Conservation (phyloP, 2,329 filamentous ascomycete genomes). For the Trichoderma pleuroti region DNA sequence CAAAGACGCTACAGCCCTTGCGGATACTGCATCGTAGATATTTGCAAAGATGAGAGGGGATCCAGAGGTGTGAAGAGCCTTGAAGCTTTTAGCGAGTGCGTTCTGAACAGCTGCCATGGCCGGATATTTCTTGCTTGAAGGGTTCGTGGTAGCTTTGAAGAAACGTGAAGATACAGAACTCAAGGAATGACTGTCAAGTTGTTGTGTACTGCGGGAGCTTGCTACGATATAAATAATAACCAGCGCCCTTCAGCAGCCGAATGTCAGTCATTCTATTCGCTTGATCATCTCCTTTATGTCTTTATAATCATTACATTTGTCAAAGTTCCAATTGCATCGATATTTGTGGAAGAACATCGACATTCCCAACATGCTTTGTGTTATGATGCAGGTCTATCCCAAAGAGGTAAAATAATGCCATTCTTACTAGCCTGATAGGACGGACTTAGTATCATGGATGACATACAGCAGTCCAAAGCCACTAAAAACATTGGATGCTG, state of each 20-base stretch:
- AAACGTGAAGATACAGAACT: not conserved
- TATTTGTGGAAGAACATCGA: not conserved
- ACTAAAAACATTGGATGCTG: not conserved
- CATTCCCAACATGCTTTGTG: not conserved
- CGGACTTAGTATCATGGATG: not conserved
- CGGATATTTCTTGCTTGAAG: not conserved
- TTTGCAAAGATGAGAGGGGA: not conserved
- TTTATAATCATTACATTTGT: not conserved
- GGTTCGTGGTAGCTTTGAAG: not conserved
- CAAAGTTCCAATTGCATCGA: not conserved
- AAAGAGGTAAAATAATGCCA: not conserved
- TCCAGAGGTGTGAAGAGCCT: not conserved
- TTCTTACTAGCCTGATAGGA: not conserved
- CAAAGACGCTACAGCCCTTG: slow-evolving; percentile 1
- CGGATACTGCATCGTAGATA: slow-evolving; percentile 1
- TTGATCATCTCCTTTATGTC: not conserved
- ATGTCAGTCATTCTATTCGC: not conserved
- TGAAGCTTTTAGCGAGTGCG: not conserved
- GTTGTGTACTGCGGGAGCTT: not conserved
- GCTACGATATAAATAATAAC: not conserved
- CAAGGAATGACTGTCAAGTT: not conserved
- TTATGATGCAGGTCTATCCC: not conserved
- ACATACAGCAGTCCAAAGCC: not conserved
- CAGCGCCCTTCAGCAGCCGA: not conserved
- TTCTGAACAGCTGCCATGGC: not conserved